Evolutionary conservation across 2,329 filamentous ascomycete genomes (phyloP).

Genomic region (Nigrospora osmanthi): DNA sequence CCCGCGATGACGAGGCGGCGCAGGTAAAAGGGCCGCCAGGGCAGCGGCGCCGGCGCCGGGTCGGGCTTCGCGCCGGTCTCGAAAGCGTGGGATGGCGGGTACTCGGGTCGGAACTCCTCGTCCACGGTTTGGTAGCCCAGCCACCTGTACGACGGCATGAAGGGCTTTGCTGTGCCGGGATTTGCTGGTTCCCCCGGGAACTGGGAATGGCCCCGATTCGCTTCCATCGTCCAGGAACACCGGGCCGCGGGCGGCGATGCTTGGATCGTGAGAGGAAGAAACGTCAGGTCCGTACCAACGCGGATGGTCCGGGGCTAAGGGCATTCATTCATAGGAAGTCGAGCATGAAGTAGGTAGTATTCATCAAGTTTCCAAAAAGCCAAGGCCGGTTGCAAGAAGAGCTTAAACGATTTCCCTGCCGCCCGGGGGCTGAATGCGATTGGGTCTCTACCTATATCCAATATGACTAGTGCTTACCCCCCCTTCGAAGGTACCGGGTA

Average conservation of each 20-base stretch:
- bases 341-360: no score
- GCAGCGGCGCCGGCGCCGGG: not conserved
- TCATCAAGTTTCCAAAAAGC: no score
- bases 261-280: no score
- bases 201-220: not conserved
- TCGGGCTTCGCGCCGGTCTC: not conserved
- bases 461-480: no score
- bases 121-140: not conserved
- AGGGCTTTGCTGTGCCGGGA: not conserved
- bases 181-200: not conserved
- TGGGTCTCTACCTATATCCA: no score
- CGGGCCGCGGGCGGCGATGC: not conserved
- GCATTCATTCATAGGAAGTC: no score
- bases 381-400: no score
- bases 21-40: conserved; percentile 7
- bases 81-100: not conserved
- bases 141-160: not conserved
- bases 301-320: no score
- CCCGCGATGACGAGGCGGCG: not conserved
- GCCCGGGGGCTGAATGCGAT: no score
- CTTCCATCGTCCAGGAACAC: not conserved
- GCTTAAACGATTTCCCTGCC: no score
- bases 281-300: no score
- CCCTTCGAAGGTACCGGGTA: no score
- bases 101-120: not conserved